phyloP scores from a whole-genome alignment of 768 basidiomycete genomes.

The Suillus brevipes region DNA sequence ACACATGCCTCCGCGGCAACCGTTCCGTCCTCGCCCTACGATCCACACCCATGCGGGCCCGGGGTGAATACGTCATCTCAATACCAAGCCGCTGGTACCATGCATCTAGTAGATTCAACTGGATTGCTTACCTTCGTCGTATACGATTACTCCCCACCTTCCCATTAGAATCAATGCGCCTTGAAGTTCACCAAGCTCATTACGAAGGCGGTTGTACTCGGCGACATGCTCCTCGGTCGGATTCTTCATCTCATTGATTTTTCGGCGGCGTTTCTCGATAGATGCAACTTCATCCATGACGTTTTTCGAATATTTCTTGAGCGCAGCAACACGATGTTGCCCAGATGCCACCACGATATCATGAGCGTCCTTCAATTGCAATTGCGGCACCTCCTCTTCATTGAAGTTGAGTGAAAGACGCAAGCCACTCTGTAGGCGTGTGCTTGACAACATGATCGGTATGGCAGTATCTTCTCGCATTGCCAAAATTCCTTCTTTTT shows the following conservation, averaged over 20 bases:
- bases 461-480: constrained; percentile 1
- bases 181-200: background rate
- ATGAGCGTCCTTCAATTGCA: background rate
- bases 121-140: background rate
- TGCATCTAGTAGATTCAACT: too few species aligned
- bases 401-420: background rate
- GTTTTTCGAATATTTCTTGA: too few species aligned
- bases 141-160: background rate
- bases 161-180: background rate
- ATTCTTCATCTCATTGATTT: too few species aligned
- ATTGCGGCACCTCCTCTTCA: background rate
- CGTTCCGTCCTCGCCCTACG: background rate
- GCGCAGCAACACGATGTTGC: background rate
- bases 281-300: too few species aligned
- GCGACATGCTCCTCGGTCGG: too few species aligned
- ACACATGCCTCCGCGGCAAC: background rate
- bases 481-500: background rate
- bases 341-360: background rate
- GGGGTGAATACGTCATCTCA: too few species aligned
- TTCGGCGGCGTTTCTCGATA: too few species aligned
- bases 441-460: background rate
- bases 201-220: too few species aligned
- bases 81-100: too few species aligned
- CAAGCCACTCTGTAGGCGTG: background rate
- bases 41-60: too few species aligned